Evolutionary conservation across 257 asterid genomes (phyloP).

Genomic region (Gentiana straminea): DNA sequence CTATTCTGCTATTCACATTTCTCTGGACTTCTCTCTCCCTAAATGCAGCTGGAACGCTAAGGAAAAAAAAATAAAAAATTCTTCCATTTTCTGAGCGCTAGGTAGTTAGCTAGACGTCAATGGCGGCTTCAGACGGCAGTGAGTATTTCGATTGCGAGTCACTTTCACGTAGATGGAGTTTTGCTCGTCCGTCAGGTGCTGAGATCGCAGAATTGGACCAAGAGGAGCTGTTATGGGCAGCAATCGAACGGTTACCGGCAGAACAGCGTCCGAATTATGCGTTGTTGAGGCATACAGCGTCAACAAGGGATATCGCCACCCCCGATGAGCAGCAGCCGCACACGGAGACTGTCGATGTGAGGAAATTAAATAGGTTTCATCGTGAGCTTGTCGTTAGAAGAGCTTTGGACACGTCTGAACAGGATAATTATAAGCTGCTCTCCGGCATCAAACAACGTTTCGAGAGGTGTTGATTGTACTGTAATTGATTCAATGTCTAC

Average conservation of each 20-base stretch:
- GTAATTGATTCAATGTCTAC: too few relatives aligned
- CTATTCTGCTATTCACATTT: too few relatives aligned
- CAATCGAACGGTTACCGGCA: slow-evolving; percentile 69
- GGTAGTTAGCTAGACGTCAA: background rate
- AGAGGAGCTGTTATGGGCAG: slow-evolving; percentile 69
- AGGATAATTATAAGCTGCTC: slow-evolving; percentile 64
- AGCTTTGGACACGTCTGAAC: slow-evolving; percentile 69
- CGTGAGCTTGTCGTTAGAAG: slow-evolving; percentile 63
- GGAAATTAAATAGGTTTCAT: slow-evolving; percentile 48
- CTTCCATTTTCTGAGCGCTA: background rate
- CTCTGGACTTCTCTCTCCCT: background rate
- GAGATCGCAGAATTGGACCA: slow-evolving; percentile 53
- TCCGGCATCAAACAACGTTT: slow-evolving; percentile 71
- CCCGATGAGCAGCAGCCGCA: slow-evolving; percentile 12
- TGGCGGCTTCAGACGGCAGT: slow-evolving; percentile 76
- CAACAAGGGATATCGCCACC: slow-evolving; percentile 10
- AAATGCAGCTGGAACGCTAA: background rate
- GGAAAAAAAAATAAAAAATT: background rate
- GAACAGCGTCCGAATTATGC: slow-evolving; percentile 38
- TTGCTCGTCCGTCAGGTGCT: slow-evolving; percentile 57
- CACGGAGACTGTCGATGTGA: slow-evolving; percentile 48
- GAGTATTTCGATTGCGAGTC: slow-evolving; percentile 53
- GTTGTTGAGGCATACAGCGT: slow-evolving; percentile 26
- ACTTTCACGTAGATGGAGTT: slow-evolving; percentile 44
- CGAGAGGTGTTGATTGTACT: slow-evolving; percentile 29